These are phyloP conservation scores for Komagataella ulmi DNA, from an alignment of 805 yeast species.

Conservation along the genomic window DNA sequence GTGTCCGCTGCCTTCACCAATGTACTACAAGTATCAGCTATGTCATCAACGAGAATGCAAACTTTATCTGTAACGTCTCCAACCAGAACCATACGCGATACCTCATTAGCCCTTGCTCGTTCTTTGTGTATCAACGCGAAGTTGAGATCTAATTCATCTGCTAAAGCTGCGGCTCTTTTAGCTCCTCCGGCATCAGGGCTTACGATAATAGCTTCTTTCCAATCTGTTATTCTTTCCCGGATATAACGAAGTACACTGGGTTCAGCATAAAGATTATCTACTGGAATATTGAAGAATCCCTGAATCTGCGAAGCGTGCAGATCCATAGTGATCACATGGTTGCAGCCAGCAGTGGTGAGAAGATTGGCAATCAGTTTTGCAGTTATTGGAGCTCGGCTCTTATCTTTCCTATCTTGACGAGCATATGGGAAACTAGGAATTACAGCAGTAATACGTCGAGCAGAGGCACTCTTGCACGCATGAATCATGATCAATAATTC, in stretches of 20 bases:
- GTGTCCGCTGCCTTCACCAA: constrained; percentile 90
- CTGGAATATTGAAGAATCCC: constrained; percentile 92
- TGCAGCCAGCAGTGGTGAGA: constrained; percentile 87
- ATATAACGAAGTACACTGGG: constrained; percentile 81
- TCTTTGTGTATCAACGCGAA: constrained; percentile 96
- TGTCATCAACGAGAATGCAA: constrained; percentile 86
- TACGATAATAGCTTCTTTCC: constrained; percentile 58
- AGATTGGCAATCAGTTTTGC: constrained; percentile 89
- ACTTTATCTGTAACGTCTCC: constrained; percentile 83
- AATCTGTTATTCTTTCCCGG: constrained; percentile 37
- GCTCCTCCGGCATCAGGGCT: constrained; percentile 99
- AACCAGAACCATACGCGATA: constrained; percentile 86
- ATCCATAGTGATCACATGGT: constrained; percentile 94
- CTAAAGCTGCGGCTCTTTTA: constrained; percentile 87
- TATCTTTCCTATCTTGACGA: constrained; percentile 94
- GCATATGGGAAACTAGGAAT: constrained; percentile 96
- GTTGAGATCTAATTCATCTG: constrained; percentile 82
- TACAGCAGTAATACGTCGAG: constrained; percentile 86
- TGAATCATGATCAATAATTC: constrained; percentile 83
- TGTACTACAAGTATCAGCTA: constrained; percentile 99
- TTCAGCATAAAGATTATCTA: constrained; percentile 90
- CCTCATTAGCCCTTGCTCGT: constrained; percentile 90
- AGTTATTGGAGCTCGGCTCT: constrained; percentile 90
- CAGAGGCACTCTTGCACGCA: constrained; percentile 94
- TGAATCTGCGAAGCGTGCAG: constrained; percentile 96